Evolutionary conservation across 176 grass and related monocot species (phyloP).

Genomic region (Olyra latifolia): DNA sequence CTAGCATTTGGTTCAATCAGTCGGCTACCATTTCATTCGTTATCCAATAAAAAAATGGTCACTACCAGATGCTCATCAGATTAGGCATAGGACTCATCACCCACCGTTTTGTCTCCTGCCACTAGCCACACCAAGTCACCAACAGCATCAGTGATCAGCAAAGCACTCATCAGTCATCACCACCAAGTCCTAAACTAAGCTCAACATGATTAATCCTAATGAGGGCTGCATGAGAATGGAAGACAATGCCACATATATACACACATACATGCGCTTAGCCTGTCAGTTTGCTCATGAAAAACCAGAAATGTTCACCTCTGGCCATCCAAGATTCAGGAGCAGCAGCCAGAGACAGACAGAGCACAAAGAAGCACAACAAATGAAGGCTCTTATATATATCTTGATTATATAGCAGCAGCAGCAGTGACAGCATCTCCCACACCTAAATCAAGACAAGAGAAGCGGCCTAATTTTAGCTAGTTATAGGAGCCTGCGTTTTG

Average conservation of each 20-base stretch:
- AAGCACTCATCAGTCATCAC: neutral
- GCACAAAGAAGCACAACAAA: constrained; percentile 21
- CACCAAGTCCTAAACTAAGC: neutral
- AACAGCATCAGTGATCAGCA: neutral
- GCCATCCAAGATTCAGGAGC: neutral
- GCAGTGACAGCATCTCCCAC: constrained; percentile 17
- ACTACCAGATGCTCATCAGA: constrained; percentile 23
- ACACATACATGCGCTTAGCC: neutral
- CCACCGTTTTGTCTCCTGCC: constrained; percentile 24
- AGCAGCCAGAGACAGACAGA: neutral
- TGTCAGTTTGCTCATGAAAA: neutral
- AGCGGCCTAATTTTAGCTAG: constrained; percentile 18
- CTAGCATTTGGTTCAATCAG: neutral
- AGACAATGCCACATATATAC: neutral
- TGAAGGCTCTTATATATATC: constrained; percentile 29
- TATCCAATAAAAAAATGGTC: neutral
- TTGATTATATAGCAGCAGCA: constrained; percentile 39
- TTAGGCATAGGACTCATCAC: constrained; percentile 33
- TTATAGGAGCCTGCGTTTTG: constrained; percentile 44
- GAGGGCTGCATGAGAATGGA: too few species aligned
- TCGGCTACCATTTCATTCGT: neutral
- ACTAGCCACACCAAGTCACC: constrained; percentile 14
- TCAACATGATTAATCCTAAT: neutral
- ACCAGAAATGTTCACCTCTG: neutral
- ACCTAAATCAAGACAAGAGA: constrained; percentile 17